phyloP scores from a whole-genome alignment of 805 yeast genomes.

The Pichia cephalocereana region DNA sequence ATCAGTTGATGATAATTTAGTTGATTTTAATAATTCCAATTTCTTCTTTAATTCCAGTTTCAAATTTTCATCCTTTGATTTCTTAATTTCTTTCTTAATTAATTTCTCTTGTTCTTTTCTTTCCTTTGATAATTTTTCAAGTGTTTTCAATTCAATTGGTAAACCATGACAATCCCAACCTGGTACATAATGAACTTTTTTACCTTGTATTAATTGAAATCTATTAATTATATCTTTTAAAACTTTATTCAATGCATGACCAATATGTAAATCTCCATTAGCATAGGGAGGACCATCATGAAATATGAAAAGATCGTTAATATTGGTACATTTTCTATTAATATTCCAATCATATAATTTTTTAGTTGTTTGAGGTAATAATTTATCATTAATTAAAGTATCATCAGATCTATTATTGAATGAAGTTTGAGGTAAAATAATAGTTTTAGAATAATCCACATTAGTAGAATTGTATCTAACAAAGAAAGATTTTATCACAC shows the following conservation, averaged over 20 bases:
- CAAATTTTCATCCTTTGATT: slow-evolving; percentile 8
- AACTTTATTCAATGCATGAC: slow-evolving; percentile 88
- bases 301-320: slow-evolving; percentile 46
- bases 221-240: slow-evolving; percentile 80
- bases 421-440: slow-evolving; percentile 50
- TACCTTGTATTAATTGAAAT: slow-evolving; percentile 49
- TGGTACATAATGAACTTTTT: slow-evolving; percentile 63
- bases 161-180: slow-evolving; percentile 99
- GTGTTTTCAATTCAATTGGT: slow-evolving; percentile 88
- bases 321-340: slow-evolving; percentile 17
- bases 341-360: slow-evolving; percentile 60
- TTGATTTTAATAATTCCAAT: slow-evolving; percentile 9
- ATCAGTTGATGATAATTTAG: slow-evolving; percentile 35
- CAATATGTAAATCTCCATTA: slow-evolving; percentile 84
- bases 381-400: slow-evolving; percentile 31
- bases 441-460: slow-evolving; percentile 16
- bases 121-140: slow-evolving; percentile 34
- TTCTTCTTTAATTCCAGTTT: slow-evolving; percentile 3
- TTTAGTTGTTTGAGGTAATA: slow-evolving; percentile 45
- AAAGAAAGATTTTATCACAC: no score
- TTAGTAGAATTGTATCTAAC: no score
- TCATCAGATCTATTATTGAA: slow-evolving; percentile 55
- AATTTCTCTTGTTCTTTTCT: slow-evolving; percentile 22
- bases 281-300: slow-evolving; percentile 99
- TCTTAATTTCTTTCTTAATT: slow-evolving; percentile 19